Base-by-base conservation (phyloP, 1,139 yeast species). In the Pichia sp. region DNA sequence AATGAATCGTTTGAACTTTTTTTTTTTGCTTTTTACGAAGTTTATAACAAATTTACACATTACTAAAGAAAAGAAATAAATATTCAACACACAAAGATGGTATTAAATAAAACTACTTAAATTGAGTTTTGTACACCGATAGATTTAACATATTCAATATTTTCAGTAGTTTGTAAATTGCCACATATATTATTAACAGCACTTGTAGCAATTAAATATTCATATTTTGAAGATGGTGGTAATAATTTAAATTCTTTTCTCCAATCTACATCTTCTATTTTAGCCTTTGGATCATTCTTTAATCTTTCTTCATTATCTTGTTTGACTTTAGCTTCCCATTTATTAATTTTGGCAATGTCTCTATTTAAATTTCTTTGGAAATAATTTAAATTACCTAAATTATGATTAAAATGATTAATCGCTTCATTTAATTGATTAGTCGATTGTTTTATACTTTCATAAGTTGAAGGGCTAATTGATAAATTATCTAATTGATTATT, bases 371-470 rank as follows among this genome's bases (percentile, higher is more conserved):
- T 82, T 69, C 95, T 80, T 68, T 85, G 95, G 69, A 80, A 87
- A 64, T 81, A 82, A 69, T 85, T 85, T 71, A 83, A 82, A 66
- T 82, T 85, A 56, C 84, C 82, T 63, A 85, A 87, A 60, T 85
- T 94, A 60, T 82, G 82, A 67, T 82, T 82, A 69, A 80, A 81
- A 40, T 83, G 80, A 63, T 87, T 95, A 39, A 85, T 76, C 44
- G 87, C 80, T 48, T 82, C 84, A 59, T 82, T 76, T 57, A 87
- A 72, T 39, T 78, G 76, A 61, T 86, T 95, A 52, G 83, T 75
- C 56, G 73, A 73, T 33, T 50, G 41, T 16, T 55, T 53, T 27
- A 61, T 51, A 12, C 62, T 60, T 46, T 53, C 58, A 51, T 33
- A 67, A 58, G 59, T 73, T 70, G 51, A 65, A 58, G 45, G 71